Conservation (phyloP, 2,329 filamentous ascomycete species). For the Talaromyces sp. region DNA sequence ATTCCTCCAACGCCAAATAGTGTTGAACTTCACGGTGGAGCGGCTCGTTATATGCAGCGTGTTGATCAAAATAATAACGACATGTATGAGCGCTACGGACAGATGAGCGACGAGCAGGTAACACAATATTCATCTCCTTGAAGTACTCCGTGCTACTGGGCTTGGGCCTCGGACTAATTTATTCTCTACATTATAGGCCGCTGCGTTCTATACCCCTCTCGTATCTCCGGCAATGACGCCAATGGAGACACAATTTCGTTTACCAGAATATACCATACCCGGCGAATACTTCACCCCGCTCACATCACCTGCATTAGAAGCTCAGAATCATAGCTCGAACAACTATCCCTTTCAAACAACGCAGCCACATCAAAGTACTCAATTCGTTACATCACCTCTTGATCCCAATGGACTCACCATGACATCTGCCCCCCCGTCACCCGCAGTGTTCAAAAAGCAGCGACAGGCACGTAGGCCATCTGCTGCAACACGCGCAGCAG, state of each 20-base stretch:
- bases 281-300: conserved; percentile 50
- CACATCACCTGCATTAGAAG: conserved; percentile 50
- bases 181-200: conserved; percentile 31
- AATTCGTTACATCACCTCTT: conserved; percentile 36
- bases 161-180: conserved; percentile 1
- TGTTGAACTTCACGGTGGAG: conserved; percentile 45
- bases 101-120: conserved; percentile 45
- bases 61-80: conserved; percentile 37
- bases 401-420: conserved; percentile 36
- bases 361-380: conserved; percentile 39
- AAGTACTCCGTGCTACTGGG: neutral
- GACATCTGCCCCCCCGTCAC: conserved; percentile 32
- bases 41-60: conserved; percentile 38
- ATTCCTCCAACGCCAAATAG: conserved; percentile 50
- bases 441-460: conserved; percentile 36
- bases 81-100: conserved; percentile 44
- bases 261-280: conserved; percentile 47
- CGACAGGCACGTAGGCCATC: conserved; percentile 39
- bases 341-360: conserved; percentile 35
- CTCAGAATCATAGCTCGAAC: conserved; percentile 38
- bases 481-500: conserved; percentile 31
- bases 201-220: conserved; percentile 48
- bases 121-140: conserved; percentile 8
- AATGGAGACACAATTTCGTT: conserved; percentile 45
- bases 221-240: conserved; percentile 51